Evolutionary conservation across 139 green algal species (phyloP).

Genomic region (Chlorella sp.): DNA sequence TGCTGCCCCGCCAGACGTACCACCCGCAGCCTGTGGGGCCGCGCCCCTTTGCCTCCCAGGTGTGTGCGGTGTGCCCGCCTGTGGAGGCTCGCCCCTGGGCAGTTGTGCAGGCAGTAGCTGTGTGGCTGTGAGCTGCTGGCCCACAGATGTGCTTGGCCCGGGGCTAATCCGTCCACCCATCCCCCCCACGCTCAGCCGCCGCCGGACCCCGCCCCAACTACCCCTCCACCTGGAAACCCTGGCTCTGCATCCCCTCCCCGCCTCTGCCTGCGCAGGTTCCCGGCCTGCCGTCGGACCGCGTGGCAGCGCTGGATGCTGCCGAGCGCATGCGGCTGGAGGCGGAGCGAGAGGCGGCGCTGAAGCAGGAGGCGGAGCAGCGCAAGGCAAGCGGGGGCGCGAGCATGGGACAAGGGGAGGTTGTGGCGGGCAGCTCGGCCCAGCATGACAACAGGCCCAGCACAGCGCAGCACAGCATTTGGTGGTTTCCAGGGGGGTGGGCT

Average conservation of each 20-base stretch:
- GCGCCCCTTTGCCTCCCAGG: constrained; percentile 47
- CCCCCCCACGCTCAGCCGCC: no score
- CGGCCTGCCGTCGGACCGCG: constrained; percentile 12
- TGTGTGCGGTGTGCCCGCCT: not conserved
- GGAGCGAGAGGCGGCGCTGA: constrained; percentile 43
- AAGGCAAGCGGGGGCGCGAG: constrained; percentile 22
- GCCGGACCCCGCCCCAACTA: no score
- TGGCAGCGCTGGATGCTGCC: constrained; percentile 47
- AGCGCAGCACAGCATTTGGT: no score
- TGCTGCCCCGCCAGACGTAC: constrained; percentile 30
- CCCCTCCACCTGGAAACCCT: no score
- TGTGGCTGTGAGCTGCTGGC: not conserved
- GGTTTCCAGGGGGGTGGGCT: no score
- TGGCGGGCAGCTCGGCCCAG: no score
- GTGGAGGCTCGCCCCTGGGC: not conserved
- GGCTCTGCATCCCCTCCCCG: no score
- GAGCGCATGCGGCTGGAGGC: constrained; percentile 51
- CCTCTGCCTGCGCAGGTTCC: constrained; percentile 16
- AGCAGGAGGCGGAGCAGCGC: constrained; percentile 44
- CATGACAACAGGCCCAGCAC: no score
- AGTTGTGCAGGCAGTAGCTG: not conserved
- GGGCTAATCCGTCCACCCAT: not conserved
- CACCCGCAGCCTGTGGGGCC: constrained; percentile 31
- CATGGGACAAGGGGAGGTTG: not conserved
- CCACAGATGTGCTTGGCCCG: not conserved